A percentile compares a stretch with the other conserved stretches of the same genome.
These are phyloP conservation scores for Rosa persica DNA, from an alignment of 306 rosid species.

Conservation along the genomic window DNA sequence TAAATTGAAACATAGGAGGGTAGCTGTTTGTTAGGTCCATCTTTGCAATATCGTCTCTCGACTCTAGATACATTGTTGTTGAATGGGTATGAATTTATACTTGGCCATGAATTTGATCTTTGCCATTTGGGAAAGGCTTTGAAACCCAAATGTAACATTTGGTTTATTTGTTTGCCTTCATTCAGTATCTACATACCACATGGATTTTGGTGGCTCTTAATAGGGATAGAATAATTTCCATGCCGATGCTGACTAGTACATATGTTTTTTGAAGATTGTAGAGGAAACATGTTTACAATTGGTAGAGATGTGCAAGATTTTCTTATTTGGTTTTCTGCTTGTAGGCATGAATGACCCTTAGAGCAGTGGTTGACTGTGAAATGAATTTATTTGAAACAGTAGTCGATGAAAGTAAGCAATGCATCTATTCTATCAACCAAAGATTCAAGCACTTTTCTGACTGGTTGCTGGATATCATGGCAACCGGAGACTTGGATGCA, in stretches of 20 bases:
- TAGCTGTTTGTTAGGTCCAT: background rate
- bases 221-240: background rate
- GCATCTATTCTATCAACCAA: conserved; percentile 70
- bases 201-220: background rate
- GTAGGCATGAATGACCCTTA: conserved; percentile 22
- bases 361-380: conserved; percentile 29
- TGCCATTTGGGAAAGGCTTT: background rate
- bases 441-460: conserved; percentile 85
- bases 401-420: conserved; percentile 50
- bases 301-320: background rate
- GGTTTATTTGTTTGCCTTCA: background rate
- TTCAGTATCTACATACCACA: background rate
- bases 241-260: background rate
- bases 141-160: background rate
- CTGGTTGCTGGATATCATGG: conserved; percentile 89
- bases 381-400: conserved; percentile 42
- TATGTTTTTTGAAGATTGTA: background rate
- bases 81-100: background rate
- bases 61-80: background rate
- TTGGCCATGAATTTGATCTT: background rate
- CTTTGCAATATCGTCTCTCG: background rate
- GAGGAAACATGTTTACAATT: conserved; percentile 4
- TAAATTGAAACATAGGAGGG: background rate
- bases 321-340: conserved; percentile 26
- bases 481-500: conserved; percentile 85